phyloP scores from a whole-genome alignment of 176 grass and related monocot species.

The Alloteropsis semialata region DNA sequence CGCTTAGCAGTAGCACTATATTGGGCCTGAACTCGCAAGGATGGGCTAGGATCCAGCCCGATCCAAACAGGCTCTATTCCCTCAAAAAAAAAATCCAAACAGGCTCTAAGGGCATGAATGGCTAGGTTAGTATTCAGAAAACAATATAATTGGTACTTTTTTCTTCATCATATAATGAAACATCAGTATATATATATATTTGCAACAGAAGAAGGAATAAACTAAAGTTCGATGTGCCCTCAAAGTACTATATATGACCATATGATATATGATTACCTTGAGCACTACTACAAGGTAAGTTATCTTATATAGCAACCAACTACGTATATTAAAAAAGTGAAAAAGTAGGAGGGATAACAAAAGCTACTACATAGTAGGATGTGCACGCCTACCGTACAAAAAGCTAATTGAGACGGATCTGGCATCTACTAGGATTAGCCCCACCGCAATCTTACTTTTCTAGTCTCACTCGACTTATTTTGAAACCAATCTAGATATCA shows the following conservation, averaged over 20 bases:
- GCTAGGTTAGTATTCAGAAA: too few species aligned
- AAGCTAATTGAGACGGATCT: slow-evolving; percentile 23
- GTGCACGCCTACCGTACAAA: slow-evolving; percentile 23
- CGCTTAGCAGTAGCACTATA: background rate
- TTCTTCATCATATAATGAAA: background rate
- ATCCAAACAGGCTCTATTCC: background rate
- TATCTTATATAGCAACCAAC: background rate
- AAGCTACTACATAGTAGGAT: slow-evolving; percentile 17
- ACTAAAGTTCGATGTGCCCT: background rate
- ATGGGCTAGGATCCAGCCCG: background rate
- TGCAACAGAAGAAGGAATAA: background rate
- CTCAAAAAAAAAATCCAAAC: too few species aligned
- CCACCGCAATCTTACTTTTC: background rate
- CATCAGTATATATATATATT: background rate
- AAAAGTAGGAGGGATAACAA: slow-evolving; percentile 27
- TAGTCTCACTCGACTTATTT: background rate
- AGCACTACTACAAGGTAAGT: background rate
- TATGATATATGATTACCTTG: background rate
- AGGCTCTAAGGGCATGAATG: background rate
- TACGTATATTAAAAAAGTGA: background rate
- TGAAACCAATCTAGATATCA: slow-evolving; percentile 19
- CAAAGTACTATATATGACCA: background rate
- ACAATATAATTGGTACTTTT: background rate
- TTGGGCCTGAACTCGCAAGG: background rate
- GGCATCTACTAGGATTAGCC: slow-evolving; percentile 23